Evolutionary conservation across 495 filamentous ascomycete species (phyloP).

Genomic region (Lasiosphaeria ovina): DNA sequence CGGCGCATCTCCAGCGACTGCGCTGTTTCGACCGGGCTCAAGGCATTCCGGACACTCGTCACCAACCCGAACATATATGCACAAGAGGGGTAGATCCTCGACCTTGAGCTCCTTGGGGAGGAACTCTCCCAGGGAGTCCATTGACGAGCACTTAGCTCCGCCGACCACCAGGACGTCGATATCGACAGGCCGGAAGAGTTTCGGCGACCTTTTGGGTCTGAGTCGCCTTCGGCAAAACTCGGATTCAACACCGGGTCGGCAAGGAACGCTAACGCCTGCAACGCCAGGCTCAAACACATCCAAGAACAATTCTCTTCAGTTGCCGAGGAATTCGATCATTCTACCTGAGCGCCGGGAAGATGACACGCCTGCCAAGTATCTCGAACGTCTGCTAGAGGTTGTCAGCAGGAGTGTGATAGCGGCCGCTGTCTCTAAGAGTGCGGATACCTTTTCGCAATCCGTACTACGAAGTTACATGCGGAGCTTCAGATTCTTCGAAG

Average conservation of each 20-base stretch:
- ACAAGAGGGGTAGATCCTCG: conserved; percentile 73
- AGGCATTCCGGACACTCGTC: conserved; percentile 70
- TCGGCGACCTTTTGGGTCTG: conserved; percentile 81
- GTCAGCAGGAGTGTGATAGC: conserved; percentile 77
- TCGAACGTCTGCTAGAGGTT: conserved; percentile 74
- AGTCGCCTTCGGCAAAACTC: conserved; percentile 75
- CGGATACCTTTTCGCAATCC: conserved; percentile 76
- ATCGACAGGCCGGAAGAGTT: conserved; percentile 83
- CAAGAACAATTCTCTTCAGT: conserved; percentile 67
- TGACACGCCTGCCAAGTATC: conserved; percentile 87
- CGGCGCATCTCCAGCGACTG: conserved; percentile 49
- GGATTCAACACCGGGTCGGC: conserved; percentile 52
- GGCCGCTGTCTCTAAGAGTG: conserved; percentile 75
- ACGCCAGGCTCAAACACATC: conserved; percentile 66
- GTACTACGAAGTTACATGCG: conserved; percentile 93
- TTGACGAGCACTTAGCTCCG: conserved; percentile 55
- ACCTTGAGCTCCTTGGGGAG: conserved; percentile 75
- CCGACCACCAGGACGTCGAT: conserved; percentile 70
- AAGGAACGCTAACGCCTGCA: conserved; percentile 60
- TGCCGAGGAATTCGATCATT: conserved; percentile 59
- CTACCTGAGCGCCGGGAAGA: conserved; percentile 79
- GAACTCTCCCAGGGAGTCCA: conserved; percentile 46
- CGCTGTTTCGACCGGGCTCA: conserved; percentile 62
- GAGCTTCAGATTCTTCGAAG: conserved; percentile 88
- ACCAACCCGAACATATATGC: conserved; percentile 56